Base-by-base conservation (phyloP, 2,329 filamentous ascomycete species). In the Zymoseptoria crescenta region DNA sequence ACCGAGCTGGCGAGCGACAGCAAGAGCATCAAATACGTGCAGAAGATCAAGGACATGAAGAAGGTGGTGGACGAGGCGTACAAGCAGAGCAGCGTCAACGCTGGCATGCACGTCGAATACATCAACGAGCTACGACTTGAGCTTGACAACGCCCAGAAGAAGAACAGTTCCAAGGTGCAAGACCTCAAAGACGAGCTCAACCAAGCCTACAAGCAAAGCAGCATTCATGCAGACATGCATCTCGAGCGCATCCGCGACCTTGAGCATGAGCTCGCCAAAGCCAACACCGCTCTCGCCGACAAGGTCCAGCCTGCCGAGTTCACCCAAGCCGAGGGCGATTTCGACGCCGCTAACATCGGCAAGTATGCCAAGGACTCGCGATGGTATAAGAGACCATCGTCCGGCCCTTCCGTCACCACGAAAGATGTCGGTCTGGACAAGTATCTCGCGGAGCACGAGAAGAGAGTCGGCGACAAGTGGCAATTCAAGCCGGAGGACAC, bases 341-440 rank as follows among this genome's bases (percentile, higher is more conserved):
- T 75, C 61, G 66, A 68, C 54, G 29, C 29, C 24, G 62, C 66
- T 29, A 72, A 73, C 50, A 69, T 75, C 10, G 63, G 68, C 54
- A 70, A 72, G 35, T 76, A 71, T 57, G 69, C 68, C 9, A 64
- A 59, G 45, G 65, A 65, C 41, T 64, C 65, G 20, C 71, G 70
- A 56, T 75, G 73, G 73, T 75, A 74, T 58, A 75, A 76, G 65
- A 65, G 70, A 54, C 67, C 65, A 48, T 64, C 66, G 28, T 66
- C 24, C n/a, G n/a, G 16, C 8, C 51, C 51, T 29, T 21, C 24
- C 29, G 51, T 45, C 35, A 45, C 51, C 8, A 29, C 59, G 24
- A 58, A 49, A 19, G 28, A 45, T 7, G 52, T 30, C 30, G 50
- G 54, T 16, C 16, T 29, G 41, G 41, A 59, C 35, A 56, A 54